phyloP scores from a whole-genome alignment of 2,329 filamentous ascomycete species.

The Diatrype stigma region DNA sequence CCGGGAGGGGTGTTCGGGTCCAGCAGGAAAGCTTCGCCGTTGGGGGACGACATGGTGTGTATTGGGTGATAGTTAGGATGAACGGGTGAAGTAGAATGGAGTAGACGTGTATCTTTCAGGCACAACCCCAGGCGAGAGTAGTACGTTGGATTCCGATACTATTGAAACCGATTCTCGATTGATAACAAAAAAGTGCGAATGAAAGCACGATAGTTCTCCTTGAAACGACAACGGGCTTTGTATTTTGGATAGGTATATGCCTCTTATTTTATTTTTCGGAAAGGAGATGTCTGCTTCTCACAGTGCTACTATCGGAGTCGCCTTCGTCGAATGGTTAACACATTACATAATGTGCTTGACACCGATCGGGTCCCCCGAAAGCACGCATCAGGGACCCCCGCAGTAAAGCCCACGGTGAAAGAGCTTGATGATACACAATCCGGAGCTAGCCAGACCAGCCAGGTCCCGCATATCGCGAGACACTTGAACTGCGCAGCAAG shows the following conservation, averaged over 20 bases:
- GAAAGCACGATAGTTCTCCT: too few relatives aligned
- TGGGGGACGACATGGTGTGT: slow-evolving; percentile 24
- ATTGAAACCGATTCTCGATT: too few relatives aligned
- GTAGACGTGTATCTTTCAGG: neutral
- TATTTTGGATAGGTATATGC: neutral
- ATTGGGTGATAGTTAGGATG: slow-evolving; percentile 6
- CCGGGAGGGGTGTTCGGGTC: slow-evolving; percentile 25
- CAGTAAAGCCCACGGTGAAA: too few relatives aligned
- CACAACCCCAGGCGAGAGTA: neutral
- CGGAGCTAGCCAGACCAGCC: too few relatives aligned
- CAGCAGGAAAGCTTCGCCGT: slow-evolving; percentile 30
- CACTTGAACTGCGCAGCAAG: too few relatives aligned
- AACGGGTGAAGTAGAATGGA: neutral
- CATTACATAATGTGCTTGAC: neutral
- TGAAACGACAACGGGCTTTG: neutral
- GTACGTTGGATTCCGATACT: neutral
- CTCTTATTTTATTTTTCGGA: neutral
- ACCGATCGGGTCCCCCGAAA: slow-evolving; percentile 1
- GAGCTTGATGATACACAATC: neutral
- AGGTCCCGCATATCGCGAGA: too few relatives aligned
- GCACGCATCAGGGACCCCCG: neutral
- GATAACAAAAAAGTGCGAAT: too few relatives aligned
- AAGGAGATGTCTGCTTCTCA: too few relatives aligned
- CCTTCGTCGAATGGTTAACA: neutral
- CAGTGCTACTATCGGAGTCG: neutral